Percentiles rank a stretch among this genome's conserved stretches.
These are phyloP conservation scores for Pisolithus microcarpus DNA, from an alignment of 768 basidiomycete species.

Conservation along the genomic window DNA sequence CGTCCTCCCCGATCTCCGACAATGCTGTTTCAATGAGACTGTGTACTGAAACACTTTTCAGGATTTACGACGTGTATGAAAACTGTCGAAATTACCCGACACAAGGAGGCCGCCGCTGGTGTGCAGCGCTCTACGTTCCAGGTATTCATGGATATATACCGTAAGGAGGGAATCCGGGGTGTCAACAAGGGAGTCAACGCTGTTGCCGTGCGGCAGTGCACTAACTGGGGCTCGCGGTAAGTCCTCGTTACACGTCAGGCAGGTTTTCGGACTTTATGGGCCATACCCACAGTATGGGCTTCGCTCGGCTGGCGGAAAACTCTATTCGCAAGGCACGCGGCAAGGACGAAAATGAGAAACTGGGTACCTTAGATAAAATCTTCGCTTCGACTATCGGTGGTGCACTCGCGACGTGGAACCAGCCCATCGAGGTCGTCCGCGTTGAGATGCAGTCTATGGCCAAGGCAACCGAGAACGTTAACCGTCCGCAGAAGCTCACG, in stretches of 20 bases:
- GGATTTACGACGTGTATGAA: constrained; percentile 99
- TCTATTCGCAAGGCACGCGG: constrained; percentile 72
- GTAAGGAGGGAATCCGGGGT: constrained; percentile 86
- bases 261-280: constrained; percentile 6
- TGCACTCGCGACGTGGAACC: constrained; percentile 98
- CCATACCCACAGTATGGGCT: constrained; percentile 68
- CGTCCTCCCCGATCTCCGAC: constrained; percentile 7
- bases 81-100: constrained; percentile 94
- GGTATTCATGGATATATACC: constrained; percentile 92
- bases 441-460: constrained; percentile 99
- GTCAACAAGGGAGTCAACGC: constrained; percentile 99
- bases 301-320: constrained; percentile 86
- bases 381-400: constrained; percentile 83
- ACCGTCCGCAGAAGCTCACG: constrained; percentile 87
- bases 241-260: constrained; percentile 12
- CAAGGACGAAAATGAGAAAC: constrained; percentile 66
- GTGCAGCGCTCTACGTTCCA: constrained; percentile 89
- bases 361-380: constrained; percentile 81
- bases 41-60: constrained; percentile 25
- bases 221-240: constrained; percentile 89
- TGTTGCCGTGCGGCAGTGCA: constrained; percentile 85
- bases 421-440: constrained; percentile 95
- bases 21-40: not conserved
- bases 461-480: constrained; percentile 59
- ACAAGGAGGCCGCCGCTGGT: constrained; percentile 82